Base-by-base conservation (phyloP, 495 filamentous ascomycete genomes). In the Penicillium psychrofluorescens region DNA sequence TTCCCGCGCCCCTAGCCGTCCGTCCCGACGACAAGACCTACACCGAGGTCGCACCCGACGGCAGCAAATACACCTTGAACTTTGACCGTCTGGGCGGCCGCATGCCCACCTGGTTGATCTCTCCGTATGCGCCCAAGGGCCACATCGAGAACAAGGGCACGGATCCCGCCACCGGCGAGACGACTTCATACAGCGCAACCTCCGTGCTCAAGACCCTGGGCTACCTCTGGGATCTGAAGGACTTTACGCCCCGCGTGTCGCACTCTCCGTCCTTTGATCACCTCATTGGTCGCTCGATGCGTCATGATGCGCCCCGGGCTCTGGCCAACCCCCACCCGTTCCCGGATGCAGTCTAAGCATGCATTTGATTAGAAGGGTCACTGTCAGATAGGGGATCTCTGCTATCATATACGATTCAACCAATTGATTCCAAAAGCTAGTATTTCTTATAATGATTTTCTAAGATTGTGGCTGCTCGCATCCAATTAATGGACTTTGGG, bases 11-110 rank as follows among this genome's bases (percentile, higher is more conserved):
- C 4, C 51, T 66, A n/a, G 64, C 61, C 35, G 52, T 61, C 6
- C 64, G 51, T 30, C 53, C 66, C 0, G 71, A 76, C 40, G 45
- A 62, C 45, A 38, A 66, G 27, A 66, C 64, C 3, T 75, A 71
- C 57, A 75, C 67, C 27, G 66, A 69, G 48, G 59, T 42, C 0
- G 61, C 70, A 0, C 56, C 59, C 0, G 58, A 64, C 36, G 73
- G 72, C 28, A 41, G 62, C 44, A 49, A 55, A 32, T 68, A 67
- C 44, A 76, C 66, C 9, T 67, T 71, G 52, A 38, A 50, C 22
- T 78, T 74, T 43, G 54, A 71, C 51, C 68, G 70, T 35, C 66
- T 75, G 11, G 75, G 73, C 31, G 66, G 62, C 8, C 72, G 72
- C 40, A 58, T 76, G 14, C 73, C 72, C 0, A 74, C 73, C 6